Percentiles rank a stretch among this genome's conserved stretches.
Evolutionary conservation across 805 yeast species (phyloP).

Genomic region (Metschnikowia proteae): DNA sequence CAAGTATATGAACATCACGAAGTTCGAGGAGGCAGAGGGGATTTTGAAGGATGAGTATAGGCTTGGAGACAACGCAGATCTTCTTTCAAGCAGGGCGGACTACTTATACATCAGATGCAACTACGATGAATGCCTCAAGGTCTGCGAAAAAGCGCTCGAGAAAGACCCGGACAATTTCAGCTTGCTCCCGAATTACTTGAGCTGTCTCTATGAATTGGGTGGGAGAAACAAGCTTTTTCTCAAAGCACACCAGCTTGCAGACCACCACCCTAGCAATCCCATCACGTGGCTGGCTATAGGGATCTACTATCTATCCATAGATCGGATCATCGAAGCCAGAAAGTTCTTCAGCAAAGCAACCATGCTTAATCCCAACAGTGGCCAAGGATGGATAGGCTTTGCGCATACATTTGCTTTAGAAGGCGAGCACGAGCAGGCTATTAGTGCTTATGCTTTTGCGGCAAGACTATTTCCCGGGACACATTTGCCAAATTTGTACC

Average conservation of each 20-base stretch:
- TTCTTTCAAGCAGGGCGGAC: slow-evolving; percentile 67
- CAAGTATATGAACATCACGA: slow-evolving; percentile 59
- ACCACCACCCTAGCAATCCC: slow-evolving; percentile 72
- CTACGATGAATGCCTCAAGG: slow-evolving; percentile 67
- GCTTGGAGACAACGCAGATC: slow-evolving; percentile 64
- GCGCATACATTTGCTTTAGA: slow-evolving; percentile 97
- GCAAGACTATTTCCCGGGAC: slow-evolving; percentile 87
- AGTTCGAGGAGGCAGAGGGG: slow-evolving; percentile 61
- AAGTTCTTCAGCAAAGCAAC: slow-evolving; percentile 87
- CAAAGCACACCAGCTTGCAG: slow-evolving; percentile 81
- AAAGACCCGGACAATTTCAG: slow-evolving; percentile 70
- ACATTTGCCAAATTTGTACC: slow-evolving; percentile 81
- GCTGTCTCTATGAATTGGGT: slow-evolving; percentile 81
- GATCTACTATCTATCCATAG: slow-evolving; percentile 74
- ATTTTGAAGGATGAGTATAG: slow-evolving; percentile 68
- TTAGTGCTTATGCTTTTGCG: slow-evolving; percentile 94
- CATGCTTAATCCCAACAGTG: slow-evolving; percentile 80
- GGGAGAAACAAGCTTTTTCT: slow-evolving; percentile 77
- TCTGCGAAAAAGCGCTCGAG: slow-evolving; percentile 60
- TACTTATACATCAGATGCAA: slow-evolving; percentile 68
- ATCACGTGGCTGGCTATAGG: slow-evolving; percentile 93
- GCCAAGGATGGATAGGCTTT: slow-evolving; percentile 97
- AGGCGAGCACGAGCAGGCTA: slow-evolving; percentile 98
- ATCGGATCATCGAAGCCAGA: slow-evolving; percentile 76
- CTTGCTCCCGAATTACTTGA: slow-evolving; percentile 71